phyloP scores from a whole-genome alignment of 495 filamentous ascomycete genomes.

The Terfezia claveryi region DNA sequence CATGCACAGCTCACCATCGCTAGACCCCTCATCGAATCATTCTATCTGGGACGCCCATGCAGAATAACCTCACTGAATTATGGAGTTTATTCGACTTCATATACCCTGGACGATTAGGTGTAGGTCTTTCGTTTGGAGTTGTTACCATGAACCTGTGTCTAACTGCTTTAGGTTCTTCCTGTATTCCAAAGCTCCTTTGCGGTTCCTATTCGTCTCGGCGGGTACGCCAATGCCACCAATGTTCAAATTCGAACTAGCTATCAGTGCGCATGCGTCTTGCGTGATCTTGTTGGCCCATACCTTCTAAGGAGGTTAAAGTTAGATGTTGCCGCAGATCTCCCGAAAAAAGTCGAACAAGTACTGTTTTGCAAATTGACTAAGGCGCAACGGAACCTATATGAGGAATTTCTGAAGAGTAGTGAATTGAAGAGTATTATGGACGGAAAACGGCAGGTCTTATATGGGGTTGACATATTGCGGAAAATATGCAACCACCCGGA shows the following conservation, averaged over 20 bases:
- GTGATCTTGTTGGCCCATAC: constrained; percentile 77
- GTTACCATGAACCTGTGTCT: not conserved
- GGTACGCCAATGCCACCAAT: constrained; percentile 83
- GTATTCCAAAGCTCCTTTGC: constrained; percentile 79
- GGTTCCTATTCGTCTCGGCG: constrained; percentile 71
- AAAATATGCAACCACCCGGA: constrained; percentile 98
- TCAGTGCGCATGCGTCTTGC: constrained; percentile 72
- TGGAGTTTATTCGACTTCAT: constrained; percentile 97
- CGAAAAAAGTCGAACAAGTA: constrained; percentile 84
- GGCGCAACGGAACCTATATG: constrained; percentile 52
- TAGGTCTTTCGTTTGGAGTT: not conserved
- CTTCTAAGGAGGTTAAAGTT: constrained; percentile 83
- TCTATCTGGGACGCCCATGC: constrained; percentile 87
- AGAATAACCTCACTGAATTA: constrained; percentile 88
- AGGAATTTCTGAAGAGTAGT: constrained; percentile 54
- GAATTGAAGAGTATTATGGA: constrained; percentile 60
- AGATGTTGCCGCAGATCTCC: constrained; percentile 80
- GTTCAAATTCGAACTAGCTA: constrained; percentile 78
- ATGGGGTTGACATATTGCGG: constrained; percentile 71
- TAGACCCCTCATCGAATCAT: constrained; percentile 75
- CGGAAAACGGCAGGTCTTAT: constrained; percentile 54
- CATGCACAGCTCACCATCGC: not conserved
- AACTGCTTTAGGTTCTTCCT: constrained; percentile 31
- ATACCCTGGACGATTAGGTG: constrained; percentile 85
- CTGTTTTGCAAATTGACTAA: constrained; percentile 81